Base-by-base conservation (phyloP, 2,329 filamentous ascomycete species). In the Blumeriella jaapii region DNA sequence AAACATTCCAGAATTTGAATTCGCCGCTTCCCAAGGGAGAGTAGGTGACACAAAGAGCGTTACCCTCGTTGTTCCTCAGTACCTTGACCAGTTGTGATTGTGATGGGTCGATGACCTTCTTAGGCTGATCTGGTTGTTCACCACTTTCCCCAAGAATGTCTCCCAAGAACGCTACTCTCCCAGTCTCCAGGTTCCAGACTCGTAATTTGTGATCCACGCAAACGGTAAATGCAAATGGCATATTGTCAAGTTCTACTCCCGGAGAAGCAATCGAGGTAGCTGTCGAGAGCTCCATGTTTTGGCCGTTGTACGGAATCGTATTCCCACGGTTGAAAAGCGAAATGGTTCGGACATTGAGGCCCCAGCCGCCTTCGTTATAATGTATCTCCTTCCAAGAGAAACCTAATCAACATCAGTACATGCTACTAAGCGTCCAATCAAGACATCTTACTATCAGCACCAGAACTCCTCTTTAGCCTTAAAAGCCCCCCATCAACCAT, bases 1-100 rank as follows among this genome's bases (percentile, higher is more conserved):
- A 72, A n/a, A 75, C 60, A 45, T 63, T 68, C 84, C 87, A 98
- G 55, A 98, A 87, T 57, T 94, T 96, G 68, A 98, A 96, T 54
- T 89, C 80, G 22, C 91, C 82, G 25, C 78, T 73, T 18, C 86
- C 82, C 44, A 91, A 75, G 0, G 91, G 89, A 8, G 87, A 95
- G 58, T 86, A 94, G 6, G 85, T 89, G 23, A 84, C 75, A 34
- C 89, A 71, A 10, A 74, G 56, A 24, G 68, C 62, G 35, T n/a
- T n/a, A n/a, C 64, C 64, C 11, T 71, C 71, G 16, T 64, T 61
- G 26, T 55, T 62, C 10, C 77, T 73, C 34, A 87, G 67, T 12
- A 94, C 65, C 37, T 79, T 77, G 38, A 95, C 67, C 9, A 94
- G 67, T 39, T 82, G 82, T 10, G 73, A 71, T 51, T 91, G 83